Percentiles rank a stretch among this genome's conserved stretches.
phyloP scores from a whole-genome alignment of 2,329 filamentous ascomycete genomes.

The Fusarium nematophilum region DNA sequence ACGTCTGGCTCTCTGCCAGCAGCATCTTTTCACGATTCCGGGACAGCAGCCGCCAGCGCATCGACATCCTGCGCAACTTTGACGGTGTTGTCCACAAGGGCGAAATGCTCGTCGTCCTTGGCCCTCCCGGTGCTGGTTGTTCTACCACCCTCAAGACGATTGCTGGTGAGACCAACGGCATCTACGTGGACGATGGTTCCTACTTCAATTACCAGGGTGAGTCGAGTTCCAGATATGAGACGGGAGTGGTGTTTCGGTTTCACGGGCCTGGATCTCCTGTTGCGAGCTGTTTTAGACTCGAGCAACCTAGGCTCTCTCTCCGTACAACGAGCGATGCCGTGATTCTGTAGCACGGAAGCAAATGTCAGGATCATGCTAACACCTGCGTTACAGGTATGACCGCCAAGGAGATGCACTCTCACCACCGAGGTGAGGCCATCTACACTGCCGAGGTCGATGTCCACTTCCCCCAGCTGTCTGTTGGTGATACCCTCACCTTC shows the following conservation, averaged over 20 bases:
- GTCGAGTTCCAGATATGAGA: slow-evolving; percentile 17
- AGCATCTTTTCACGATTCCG: slow-evolving; percentile 62
- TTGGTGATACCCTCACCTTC: slow-evolving; percentile 83
- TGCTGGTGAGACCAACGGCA: slow-evolving; percentile 84
- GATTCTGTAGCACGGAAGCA: slow-evolving; percentile 2
- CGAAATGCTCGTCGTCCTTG: slow-evolving; percentile 81
- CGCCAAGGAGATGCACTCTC: slow-evolving; percentile 79
- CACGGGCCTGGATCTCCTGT: slow-evolving; percentile 7
- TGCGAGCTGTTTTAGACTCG: background rate
- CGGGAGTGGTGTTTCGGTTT: slow-evolving; percentile 4
- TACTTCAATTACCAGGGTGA: slow-evolving; percentile 85
- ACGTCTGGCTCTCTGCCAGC: slow-evolving; percentile 66
- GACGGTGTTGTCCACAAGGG: slow-evolving; percentile 76
- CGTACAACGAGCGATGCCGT: slow-evolving; percentile 19
- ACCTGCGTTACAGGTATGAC: slow-evolving; percentile 62
- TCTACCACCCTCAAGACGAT: slow-evolving; percentile 88
- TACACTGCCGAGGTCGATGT: slow-evolving; percentile 88
- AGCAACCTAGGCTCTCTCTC: slow-evolving; percentile 6
- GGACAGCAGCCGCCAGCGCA: slow-evolving; percentile 63
- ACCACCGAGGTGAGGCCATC: slow-evolving; percentile 86
- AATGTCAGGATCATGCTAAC: slow-evolving; percentile 25
- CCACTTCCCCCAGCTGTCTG: slow-evolving; percentile 81
- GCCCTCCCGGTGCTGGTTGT: slow-evolving; percentile 79
- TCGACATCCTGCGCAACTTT: slow-evolving; percentile 75
- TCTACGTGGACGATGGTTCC: slow-evolving; percentile 75